These are phyloP conservation scores for Termitomyces sp. DNA, from an alignment of 768 basidiomycete species.

Conservation along the genomic window DNA sequence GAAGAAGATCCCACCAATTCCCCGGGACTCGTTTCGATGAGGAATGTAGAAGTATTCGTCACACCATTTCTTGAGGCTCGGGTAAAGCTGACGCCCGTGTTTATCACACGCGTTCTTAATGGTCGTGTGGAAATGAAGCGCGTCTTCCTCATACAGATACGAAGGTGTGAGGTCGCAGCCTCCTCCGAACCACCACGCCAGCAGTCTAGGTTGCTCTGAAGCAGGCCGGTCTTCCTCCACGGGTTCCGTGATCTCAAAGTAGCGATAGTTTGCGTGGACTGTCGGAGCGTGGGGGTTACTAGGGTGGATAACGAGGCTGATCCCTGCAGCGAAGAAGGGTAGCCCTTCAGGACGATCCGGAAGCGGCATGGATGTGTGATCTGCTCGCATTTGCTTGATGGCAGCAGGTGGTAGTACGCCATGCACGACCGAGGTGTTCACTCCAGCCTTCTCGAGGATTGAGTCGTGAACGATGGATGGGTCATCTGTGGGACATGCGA, in stretches of 20 bases:
- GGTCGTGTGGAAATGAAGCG: conserved; percentile 78
- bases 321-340: conserved; percentile 91
- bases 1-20: conserved; percentile 94
- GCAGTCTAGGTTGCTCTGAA: conserved; percentile 44
- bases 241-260: conserved; percentile 85
- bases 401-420: conserved; percentile 85
- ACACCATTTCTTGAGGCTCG: conserved; percentile 90
- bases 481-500: conserved; percentile 49
- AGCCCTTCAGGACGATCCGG: conserved; percentile 59
- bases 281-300: conserved; percentile 92
- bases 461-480: conserved; percentile 29
- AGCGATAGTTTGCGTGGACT: conserved; percentile 94
- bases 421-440: conserved; percentile 91
- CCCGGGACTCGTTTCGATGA: conserved; percentile 83
- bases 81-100: conserved; percentile 67
- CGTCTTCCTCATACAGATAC: conserved; percentile 89
- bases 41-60: conserved; percentile 96
- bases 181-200: conserved; percentile 99
- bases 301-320: conserved; percentile 93
- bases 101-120: conserved; percentile 74
- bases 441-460: conserved; percentile 91
- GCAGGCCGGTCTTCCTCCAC: conserved; percentile 22
- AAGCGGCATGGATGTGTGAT: conserved; percentile 76
- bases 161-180: conserved; percentile 93
- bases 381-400: conserved; percentile 91